These are phyloP conservation scores for Cystobasidium slooffiae DNA, from an alignment of 1,284 basidiomycete genomes.

Conservation along the genomic window DNA sequence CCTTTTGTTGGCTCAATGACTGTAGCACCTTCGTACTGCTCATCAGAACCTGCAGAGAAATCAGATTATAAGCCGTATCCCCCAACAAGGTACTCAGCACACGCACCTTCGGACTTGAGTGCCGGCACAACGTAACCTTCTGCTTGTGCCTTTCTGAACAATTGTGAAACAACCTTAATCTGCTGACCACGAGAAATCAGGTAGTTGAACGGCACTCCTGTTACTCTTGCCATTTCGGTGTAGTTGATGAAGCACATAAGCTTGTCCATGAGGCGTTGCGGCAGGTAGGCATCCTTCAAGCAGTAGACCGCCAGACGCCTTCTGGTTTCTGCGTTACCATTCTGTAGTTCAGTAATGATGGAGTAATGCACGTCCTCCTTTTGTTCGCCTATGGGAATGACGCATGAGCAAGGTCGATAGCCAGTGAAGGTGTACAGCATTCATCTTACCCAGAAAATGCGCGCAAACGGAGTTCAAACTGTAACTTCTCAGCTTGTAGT, in stretches of 20 bases:
- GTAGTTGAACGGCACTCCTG: slow-evolving; percentile 96
- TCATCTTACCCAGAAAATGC: slow-evolving; percentile 78
- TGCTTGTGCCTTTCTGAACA: slow-evolving; percentile 84
- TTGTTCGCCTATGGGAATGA: slow-evolving; percentile 70
- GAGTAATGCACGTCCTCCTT: slow-evolving; percentile 98
- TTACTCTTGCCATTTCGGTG: slow-evolving; percentile 92
- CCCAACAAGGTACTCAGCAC: too few relatives aligned
- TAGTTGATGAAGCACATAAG: slow-evolving; percentile 98
- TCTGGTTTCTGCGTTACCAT: slow-evolving; percentile 86
- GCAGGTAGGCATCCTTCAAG: slow-evolving; percentile 96
- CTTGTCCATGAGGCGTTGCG: slow-evolving; percentile 89
- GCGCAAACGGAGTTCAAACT: slow-evolving; percentile 94
- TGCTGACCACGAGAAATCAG: slow-evolving; percentile 88
- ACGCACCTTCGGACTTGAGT: slow-evolving; percentile 77
- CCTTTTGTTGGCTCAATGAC: slow-evolving; percentile 94
- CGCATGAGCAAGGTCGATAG: too few relatives aligned
- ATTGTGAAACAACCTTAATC: slow-evolving; percentile 92
- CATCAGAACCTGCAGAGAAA: slow-evolving; percentile 71
- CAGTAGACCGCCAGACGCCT: slow-evolving; percentile 92
- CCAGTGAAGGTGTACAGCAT: too few relatives aligned
- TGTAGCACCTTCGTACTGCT: slow-evolving; percentile 95
- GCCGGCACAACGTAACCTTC: slow-evolving; percentile 85
- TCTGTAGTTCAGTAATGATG: slow-evolving; percentile 93
- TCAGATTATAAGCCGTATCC: background rate
- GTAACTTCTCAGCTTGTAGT: slow-evolving; percentile 92